Evolutionary conservation across 1,284 basidiomycete species (phyloP), one percentile per base, ranked within the genome.

Genomic region (Papiliotrema flavescens): DNA sequence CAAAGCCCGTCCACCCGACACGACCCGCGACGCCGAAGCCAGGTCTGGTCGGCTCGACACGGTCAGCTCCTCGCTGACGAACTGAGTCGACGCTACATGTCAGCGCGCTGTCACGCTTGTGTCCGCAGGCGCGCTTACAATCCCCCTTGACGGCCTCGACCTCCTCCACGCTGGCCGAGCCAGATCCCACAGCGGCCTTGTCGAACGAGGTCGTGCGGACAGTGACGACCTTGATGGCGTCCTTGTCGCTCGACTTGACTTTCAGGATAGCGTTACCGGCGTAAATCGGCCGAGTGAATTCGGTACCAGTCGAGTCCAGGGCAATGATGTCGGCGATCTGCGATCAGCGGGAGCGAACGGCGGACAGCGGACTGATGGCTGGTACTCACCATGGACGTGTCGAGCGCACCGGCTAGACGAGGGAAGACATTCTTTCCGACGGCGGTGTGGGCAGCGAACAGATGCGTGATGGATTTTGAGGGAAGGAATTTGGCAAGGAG

Each of bases 251-350:
- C 4, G 89, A 89, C 63, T 87, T 86, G 64, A 99, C 86, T 45
- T 93, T 97, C 34, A 93, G 84, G 61, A 98, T 91, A 46, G 96
- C 96, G 75, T 98, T 98, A 48, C 96, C 96, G 48, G 96, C 96
- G 71, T 99, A 99, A 74, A 98, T 96, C 44, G 92, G 93, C 44
- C 95, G 88, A 9, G 89, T 84, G 76, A 96, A 98, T 4, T 84
- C 83, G 71, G 87, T 85, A 48, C 85, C 84, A 2, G 82, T 73
- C 34, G 80, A 67, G 68, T 96, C 87, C 67, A 98, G 86, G 46
- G 84, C 83, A 67, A 96, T 90, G 63, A 98, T 86, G 78, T 99
- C 96, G 49, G 93, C 93, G 60, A 98, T 84, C 63, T 74, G 49
- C 4, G 19, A 41, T 39, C 17, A 46, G 26, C 46, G 9, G 37